Base-by-base conservation (phyloP, 345 rosid species). In the Combretum micranthum region DNA sequence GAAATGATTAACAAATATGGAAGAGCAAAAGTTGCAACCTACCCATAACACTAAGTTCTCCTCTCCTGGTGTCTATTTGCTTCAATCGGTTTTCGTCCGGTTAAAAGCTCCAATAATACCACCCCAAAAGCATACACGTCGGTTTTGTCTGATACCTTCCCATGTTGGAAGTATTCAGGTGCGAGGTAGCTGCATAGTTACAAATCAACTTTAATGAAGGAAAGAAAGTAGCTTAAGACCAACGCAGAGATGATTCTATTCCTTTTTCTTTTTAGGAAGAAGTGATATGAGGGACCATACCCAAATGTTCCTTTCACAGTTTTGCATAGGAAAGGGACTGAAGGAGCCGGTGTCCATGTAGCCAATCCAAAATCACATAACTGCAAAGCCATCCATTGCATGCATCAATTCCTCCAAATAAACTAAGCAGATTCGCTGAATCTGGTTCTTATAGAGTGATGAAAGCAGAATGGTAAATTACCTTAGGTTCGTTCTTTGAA, bases 281-380 rank as follows among this genome's bases (percentile, higher is more conserved):
- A 49, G n/a, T 20, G 51, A 2, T 37, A 45, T 47, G 43, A 32
- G 52, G 51, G 60, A 45, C 32, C 58, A 57, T 87, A 92, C 96
- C 98, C 96, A 65, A 92, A 92, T 47, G 98, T 92, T 64, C 98
- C 98, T 80, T 92, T 92, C 42, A 92, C 96, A n/a, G 91, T 83
- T 71, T 86, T 88, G 80, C 98, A 92, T 20, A 88, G 95, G 70
- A 92, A 84, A 55, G 86, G 93, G 64, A 81, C 81, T 0, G 93
- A 92, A 20, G 96, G 96, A 32, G 95, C 90, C 49, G 95, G 76
- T 50, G 95, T 92, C 98, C 98, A 92, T 42, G 95, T 78, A 25
- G 96, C 98, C 48, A 92, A 75, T 54, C 98, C 95, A 57, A 92
- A 92, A 74, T 92, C 96, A 74, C 98, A 92, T 67, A 92, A 64